phyloP scores from a whole-genome alignment of 192 early-diverging fungal genomes.

The Ambispora gerdemannii region DNA sequence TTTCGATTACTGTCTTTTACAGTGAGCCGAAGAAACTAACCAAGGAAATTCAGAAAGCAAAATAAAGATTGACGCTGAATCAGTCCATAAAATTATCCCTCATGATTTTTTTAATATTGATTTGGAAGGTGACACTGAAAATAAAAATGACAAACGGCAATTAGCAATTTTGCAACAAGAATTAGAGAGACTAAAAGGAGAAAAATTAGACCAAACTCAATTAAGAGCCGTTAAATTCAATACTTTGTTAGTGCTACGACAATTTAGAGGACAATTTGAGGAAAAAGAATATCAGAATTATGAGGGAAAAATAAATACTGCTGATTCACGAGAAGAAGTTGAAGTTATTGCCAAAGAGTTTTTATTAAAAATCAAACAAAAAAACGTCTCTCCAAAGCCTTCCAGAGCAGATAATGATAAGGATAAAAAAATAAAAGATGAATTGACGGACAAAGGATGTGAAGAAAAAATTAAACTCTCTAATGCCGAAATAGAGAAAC shows the following conservation, averaged over 20 bases:
- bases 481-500: background rate
- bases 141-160: slow-evolving; percentile 1
- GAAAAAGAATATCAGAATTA: background rate
- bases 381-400: too few species aligned
- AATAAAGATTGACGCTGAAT: background rate
- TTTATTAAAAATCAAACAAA: background rate
- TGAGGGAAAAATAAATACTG: background rate
- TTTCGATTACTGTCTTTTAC: background rate
- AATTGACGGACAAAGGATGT: too few species aligned
- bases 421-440: too few species aligned
- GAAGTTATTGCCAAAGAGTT: background rate
- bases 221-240: background rate
- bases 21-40: background rate
- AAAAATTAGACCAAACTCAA: background rate
- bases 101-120: slow-evolving; percentile 1
- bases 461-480: too few species aligned
- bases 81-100: slow-evolving; percentile 1
- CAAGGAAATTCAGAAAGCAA: background rate
- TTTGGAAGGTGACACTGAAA: background rate
- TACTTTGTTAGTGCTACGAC: background rate
- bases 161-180: background rate
- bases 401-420: too few species aligned
- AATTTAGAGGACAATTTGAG: background rate
- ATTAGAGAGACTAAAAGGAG: background rate
- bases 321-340: background rate